Percentiles rank a stretch among this genome's conserved stretches.
These are phyloP conservation scores for Arabidopsis lyrata DNA, from an alignment of 441 rosid species.

Conservation along the genomic window DNA sequence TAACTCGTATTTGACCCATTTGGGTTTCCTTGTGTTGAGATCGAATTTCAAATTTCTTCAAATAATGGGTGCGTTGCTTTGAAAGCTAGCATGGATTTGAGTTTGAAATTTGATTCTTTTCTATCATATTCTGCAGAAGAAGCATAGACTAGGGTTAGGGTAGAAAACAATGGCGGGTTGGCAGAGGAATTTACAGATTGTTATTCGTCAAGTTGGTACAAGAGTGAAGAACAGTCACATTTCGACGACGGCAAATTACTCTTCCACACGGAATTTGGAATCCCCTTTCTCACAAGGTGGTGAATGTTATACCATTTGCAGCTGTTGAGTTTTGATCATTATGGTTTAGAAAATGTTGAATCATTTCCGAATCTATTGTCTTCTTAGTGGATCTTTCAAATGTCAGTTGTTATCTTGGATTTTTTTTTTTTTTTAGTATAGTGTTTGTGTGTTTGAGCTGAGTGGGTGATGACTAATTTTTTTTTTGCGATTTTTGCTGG, in stretches of 20 bases:
- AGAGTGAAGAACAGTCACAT: slow-evolving; percentile 44
- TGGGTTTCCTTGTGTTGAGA: not conserved
- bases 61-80: not conserved
- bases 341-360: slow-evolving; percentile 12
- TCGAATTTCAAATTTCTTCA: not conserved
- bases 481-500: not conserved
- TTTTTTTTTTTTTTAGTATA: slow-evolving; percentile 3
- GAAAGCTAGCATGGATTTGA: too few species aligned
- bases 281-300: slow-evolving; percentile 49
- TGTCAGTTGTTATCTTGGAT: slow-evolving; percentile 1
- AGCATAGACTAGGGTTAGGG: not conserved
- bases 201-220: slow-evolving; percentile 58
- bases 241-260: slow-evolving; percentile 16
- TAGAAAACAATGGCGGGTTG: slow-evolving; percentile 62
- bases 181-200: slow-evolving; percentile 66
- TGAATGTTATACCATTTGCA: not conserved
- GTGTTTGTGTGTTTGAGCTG: not conserved
- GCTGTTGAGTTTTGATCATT: slow-evolving; percentile 14
- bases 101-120: too few species aligned
- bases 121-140: not conserved
- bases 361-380: slow-evolving; percentile 6
- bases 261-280: slow-evolving; percentile 43
- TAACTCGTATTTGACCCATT: not conserved
- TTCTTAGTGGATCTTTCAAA: slow-evolving; percentile 3
- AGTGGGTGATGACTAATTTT: slow-evolving; percentile 5